Evolutionary conservation across 257 asterid genomes (phyloP), one percentile per base, ranked within the genome.

Genomic region (Plectranthus barbatus): DNA sequence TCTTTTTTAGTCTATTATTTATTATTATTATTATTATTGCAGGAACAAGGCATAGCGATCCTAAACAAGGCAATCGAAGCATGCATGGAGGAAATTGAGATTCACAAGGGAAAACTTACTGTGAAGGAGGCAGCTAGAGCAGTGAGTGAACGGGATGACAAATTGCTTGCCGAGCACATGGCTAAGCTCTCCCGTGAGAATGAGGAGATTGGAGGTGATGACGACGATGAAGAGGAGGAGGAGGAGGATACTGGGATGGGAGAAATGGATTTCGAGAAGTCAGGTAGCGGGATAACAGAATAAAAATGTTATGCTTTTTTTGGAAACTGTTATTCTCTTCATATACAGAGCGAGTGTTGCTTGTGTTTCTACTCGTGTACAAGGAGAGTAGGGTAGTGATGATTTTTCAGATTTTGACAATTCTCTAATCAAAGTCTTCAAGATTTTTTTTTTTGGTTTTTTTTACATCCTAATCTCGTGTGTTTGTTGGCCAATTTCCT

Each of bases 231-330:
- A 78, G 97, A 78, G 74, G 96, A 87, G 64, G 97, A 78, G 74
- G 96, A 87, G 64, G 97, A 91, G 73, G 97, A 91, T 50, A 82
- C 93, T 0, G 98, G 98, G 14, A 84, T 91, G 95, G 98, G 98
- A 58, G 93, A 87, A 11, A 56, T 86, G 19, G 95, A 87, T 44
- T 44, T 91, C 63, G 89, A 86, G 44, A 88, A 76, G 57, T 19
- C 90, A 0, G 77, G 76, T 53, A 36, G 49, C 11, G 82, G 71
- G 9, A 67, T 86, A 15, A 66, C 86, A 11, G 81, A 66, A 12
- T 74, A 55, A 67, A 39, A 17, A 12, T 20, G 7, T 58, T 9
- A 40, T n/a, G 8, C 34, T n/a, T n/a, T n/a, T n/a, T n/a, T n/a
- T n/a, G n/a, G n/a, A n/a, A n/a, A n/a, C 17, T 13, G 45, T 56